Percentiles rank a stretch among this genome's conserved stretches.
Evolutionary conservation across 1,284 basidiomycete species (phyloP).

Genomic region (Sanghuangporus weigelae): DNA sequence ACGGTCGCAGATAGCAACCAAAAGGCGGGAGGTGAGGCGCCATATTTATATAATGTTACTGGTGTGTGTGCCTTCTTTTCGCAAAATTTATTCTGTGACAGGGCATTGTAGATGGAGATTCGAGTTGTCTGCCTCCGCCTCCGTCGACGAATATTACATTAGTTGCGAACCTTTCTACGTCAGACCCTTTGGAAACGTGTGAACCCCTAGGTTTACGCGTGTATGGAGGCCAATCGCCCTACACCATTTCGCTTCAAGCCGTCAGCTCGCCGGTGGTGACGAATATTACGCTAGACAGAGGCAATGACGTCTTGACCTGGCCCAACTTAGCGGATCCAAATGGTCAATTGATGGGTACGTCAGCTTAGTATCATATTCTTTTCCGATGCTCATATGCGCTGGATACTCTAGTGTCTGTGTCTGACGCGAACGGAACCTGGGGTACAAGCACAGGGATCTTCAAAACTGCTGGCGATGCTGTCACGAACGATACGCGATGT

Average conservation of each 20-base stretch:
- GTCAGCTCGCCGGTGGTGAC: constrained; percentile 36
- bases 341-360: constrained; percentile 38
- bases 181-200: constrained; percentile 35
- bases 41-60: constrained; percentile 30
- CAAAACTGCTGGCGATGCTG: constrained; percentile 11
- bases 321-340: constrained; percentile 41
- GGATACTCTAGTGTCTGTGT: constrained; percentile 6
- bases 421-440: constrained; percentile 16
- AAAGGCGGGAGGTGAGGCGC: constrained; percentile 36
- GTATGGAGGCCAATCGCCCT: constrained; percentile 42
- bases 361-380: not conserved
- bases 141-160: constrained; percentile 30
- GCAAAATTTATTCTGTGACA: not conserved
- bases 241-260: constrained; percentile 39
- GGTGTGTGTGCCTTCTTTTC: constrained; percentile 25
- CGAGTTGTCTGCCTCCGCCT: constrained; percentile 8
- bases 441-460: constrained; percentile 14
- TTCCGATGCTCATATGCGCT: constrained; percentile 3
- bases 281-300: constrained; percentile 36
- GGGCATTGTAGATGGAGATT: constrained; percentile 3
- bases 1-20: constrained; percentile 41
- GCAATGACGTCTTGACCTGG: constrained; percentile 40
- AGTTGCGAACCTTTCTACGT: constrained; percentile 36
- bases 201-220: constrained; percentile 42
- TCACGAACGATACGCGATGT: constrained; percentile 6